A percentile compares a stretch with the other conserved stretches of the same genome.
Conservation (phyloP, 345 rosid genomes). For the Eucalyptus sideroxylon region DNA sequence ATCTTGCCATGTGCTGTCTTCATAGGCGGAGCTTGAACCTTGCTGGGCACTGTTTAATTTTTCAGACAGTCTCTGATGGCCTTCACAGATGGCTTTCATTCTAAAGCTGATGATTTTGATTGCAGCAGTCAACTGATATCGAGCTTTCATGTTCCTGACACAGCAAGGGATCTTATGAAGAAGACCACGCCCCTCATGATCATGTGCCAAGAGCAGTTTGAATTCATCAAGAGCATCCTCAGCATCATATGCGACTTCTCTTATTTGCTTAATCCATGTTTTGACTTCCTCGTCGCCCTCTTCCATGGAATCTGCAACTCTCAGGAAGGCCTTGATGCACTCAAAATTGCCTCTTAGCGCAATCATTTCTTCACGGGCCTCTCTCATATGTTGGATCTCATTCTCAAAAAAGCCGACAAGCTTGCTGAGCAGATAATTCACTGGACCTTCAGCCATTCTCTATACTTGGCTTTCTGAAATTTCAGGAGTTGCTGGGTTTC, state of each 20-base stretch:
- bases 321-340: slow-evolving; percentile 7
- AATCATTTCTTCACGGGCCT: not conserved
- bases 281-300: slow-evolving; percentile 1
- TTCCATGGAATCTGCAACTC: slow-evolving; percentile 7
- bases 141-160: slow-evolving; percentile 11
- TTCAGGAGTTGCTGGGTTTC: not conserved
- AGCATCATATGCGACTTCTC: slow-evolving; percentile 11
- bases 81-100: not conserved
- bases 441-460: not conserved
- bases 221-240: slow-evolving; percentile 24
- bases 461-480: not conserved
- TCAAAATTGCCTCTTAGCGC: not conserved
- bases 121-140: not conserved
- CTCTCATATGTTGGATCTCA: not conserved
- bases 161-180: not conserved
- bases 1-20: not conserved
- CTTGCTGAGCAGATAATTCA: not conserved
- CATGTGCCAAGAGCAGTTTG: not conserved
- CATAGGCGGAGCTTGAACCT: not conserved
- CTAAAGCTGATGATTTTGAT: not conserved
- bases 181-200: not conserved
- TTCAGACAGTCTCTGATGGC: slow-evolving; percentile 1
- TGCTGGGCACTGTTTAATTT: not conserved
- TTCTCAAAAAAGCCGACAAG: not conserved
- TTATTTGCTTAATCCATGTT: slow-evolving; percentile 14